Evolutionary conservation across 2,329 filamentous ascomycete species (phyloP), one percentile per base, ranked within the genome.

Genomic region (Epichloe brachyelytri): DNA sequence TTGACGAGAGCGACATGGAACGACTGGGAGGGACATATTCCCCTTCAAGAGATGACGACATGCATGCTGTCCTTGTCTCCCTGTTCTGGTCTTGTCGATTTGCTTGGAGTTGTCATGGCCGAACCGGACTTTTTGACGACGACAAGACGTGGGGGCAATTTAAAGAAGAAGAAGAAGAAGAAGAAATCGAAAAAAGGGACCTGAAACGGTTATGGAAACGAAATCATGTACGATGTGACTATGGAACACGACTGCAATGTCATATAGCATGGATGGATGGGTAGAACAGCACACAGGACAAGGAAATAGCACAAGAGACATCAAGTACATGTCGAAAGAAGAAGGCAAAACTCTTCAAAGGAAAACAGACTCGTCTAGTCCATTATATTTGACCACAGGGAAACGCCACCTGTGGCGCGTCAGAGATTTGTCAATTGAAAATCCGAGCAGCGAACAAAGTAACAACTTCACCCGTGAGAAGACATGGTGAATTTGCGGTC

Each of bases 1-100:
- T 64, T 11, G 58, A 59, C 22, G 57, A 59, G 39, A 54, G 52
- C 7, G 54, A 56, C 17, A 30, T 59, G 41, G 56, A 58, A 37
- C 43, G 47, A 12, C 37, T 55, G 15, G 54, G 49, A 11, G 54
- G 52, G 2, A 48, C 49, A 10, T 53, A 52, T 37, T 54, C 51
- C 26, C 45, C 6, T 51, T 47, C 11, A 45, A 15, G 22, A 47
- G 44, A 41, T 52, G 46, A 46, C 41, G 36, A 1, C 17, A 2
- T 22, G 3, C 4, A 5, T 12, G 22, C 3, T 33, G 30, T 7
- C 6, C 30, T 34, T 17, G 8, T 10, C 39, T 14, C 4, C 11
- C 14, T 40, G 17, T 33, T 40, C 15, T 40, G 30, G 15, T 17
- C 7, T 26, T 19, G 6, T 37, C 15, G 4, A 8, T 38, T 33